These are phyloP conservation scores for Scenedesmus sp. DNA, from an alignment of 163 green algal species.

Conservation along the genomic window DNA sequence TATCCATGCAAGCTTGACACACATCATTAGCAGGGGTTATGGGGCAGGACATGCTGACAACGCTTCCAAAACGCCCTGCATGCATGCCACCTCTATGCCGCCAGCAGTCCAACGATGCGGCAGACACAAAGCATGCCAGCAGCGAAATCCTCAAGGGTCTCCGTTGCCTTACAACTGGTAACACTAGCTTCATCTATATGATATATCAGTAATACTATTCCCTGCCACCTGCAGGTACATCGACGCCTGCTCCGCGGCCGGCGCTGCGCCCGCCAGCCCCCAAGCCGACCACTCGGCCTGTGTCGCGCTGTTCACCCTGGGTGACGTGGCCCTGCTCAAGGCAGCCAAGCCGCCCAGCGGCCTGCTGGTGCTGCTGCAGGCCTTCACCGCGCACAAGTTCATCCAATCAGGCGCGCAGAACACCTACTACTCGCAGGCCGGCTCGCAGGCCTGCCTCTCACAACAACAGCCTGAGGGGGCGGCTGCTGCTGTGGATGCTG, in stretches of 20 bases:
- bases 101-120: too few relatives aligned
- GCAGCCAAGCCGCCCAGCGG: slow-evolving; percentile 45
- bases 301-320: slow-evolving; percentile 71
- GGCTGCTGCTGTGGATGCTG: neutral
- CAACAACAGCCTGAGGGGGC: neutral
- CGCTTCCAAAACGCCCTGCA: too few relatives aligned
- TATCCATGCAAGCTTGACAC: too few relatives aligned
- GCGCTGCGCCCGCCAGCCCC: neutral
- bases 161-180: neutral
- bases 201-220: neutral
- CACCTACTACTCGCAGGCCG: slow-evolving; percentile 1
- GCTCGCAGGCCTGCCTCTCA: neutral
- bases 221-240: slow-evolving; percentile 38
- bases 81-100: too few relatives aligned
- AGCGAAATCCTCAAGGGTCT: too few relatives aligned
- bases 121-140: too few relatives aligned
- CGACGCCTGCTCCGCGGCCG: neutral
- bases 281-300: neutral
- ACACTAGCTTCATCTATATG: neutral
- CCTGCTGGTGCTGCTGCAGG: slow-evolving; percentile 78
- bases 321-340: slow-evolving; percentile 77
- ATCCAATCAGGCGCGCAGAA: slow-evolving; percentile 14
- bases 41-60: too few relatives aligned
- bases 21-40: too few relatives aligned
- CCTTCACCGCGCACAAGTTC: slow-evolving; percentile 68